Conservation (phyloP, 331 rosid species). For the Spiraea crenata region DNA sequence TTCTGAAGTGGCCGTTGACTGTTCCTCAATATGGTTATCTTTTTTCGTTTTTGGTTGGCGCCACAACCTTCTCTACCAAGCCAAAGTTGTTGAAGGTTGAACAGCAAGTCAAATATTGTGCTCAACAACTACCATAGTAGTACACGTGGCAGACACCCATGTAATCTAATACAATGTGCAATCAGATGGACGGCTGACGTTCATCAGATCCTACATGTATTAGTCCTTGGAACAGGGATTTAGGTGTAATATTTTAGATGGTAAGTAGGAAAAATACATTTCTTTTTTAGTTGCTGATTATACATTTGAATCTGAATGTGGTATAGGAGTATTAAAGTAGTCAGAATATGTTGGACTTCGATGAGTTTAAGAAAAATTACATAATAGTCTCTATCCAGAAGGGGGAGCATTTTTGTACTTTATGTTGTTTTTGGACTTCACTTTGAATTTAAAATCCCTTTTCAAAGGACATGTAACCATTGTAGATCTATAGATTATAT, state of each 20-base stretch:
- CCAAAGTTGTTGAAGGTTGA: neutral
- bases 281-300: too few species aligned
- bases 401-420: neutral
- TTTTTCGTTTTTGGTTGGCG: slow-evolving; percentile 34
- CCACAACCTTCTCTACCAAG: neutral
- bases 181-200: too few species aligned
- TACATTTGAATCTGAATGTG: neutral
- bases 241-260: too few species aligned
- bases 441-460: neutral
- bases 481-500: neutral
- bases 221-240: too few species aligned
- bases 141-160: neutral
- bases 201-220: too few species aligned
- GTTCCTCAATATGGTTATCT: neutral
- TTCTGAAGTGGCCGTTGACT: slow-evolving; percentile 6
- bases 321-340: neutral
- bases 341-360: neutral
- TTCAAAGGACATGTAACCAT: neutral
- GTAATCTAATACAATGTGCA: too few species aligned
- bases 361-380: neutral
- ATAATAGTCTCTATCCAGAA: neutral
- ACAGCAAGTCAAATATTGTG: neutral
- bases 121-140: neutral
- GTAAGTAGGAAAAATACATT: too few species aligned
- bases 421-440: neutral